Evolutionary conservation across 179 eudicot genomes (phyloP), one percentile per base, ranked within the genome.

Genomic region (Silene noctiflora): DNA sequence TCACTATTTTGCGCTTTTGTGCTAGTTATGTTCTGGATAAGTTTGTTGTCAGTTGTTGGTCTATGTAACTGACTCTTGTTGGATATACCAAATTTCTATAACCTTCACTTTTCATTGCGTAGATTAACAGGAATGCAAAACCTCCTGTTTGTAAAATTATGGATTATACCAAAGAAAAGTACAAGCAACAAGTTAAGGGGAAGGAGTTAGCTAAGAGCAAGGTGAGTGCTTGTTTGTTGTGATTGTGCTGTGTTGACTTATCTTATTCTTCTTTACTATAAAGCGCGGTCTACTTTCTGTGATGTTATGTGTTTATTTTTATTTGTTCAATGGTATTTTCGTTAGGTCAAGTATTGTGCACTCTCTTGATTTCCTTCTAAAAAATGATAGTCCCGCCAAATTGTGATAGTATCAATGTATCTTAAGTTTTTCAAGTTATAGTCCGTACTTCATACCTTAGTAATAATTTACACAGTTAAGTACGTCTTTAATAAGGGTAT

Each of bases 111-210:
- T 59, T 33, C 27, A 73, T 73, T 63, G 63, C 69, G 62, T 82
- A 94, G 98, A 96, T 94, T 79, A 80, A 91, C 21, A 75, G 80
- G 72, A 60, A 58, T 42, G 87, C 86, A 51, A 86, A 84, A 27
- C 98, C 93, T 33, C 91, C 93, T 84, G 97, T 92, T 64, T 91
- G 97, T 90, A 91, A 83, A 82, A 58, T 94, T 73, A 75, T 83
- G 84, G 89, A 94, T 84, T 92, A 87, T 85, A 65, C 86, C 39
- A 86, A 63, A 81, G 97, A 90, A 66, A 85, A 69, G 88, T 88
- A 90, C 76, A 70, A 74, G 39, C 72, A 83, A 75, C 76, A 90
- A 77, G 19, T 83, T 29, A 87, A 78, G 84, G 85, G 77, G 12
- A 93, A 89, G 78, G 92, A 89, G n/a, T 85, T 81, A 63, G 77